A percentile compares a stretch with the other conserved stretches of the same genome.
Evolutionary conservation across 352 stramenopile species (phyloP).

Genomic region (Pythium chondricola): DNA sequence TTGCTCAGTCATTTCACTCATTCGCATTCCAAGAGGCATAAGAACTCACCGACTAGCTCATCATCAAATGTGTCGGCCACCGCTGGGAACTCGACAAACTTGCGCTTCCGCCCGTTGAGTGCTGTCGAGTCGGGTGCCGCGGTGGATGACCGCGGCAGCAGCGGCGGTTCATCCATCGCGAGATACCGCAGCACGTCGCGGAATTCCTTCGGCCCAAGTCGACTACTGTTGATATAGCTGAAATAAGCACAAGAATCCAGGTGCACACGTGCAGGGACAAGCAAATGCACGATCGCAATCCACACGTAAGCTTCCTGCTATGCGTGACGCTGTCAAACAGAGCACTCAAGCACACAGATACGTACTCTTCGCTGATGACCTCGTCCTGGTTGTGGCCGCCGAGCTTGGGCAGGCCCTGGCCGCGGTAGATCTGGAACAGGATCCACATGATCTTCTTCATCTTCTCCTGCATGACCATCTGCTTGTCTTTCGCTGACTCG

Average conservation of each 20-base stretch:
- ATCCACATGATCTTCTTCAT: conserved; percentile 92
- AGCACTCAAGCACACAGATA: conserved; percentile 20
- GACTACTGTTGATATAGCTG: conserved; percentile 75
- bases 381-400: conserved; percentile 42
- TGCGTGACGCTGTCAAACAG: too few relatives aligned
- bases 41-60: conserved; percentile 29
- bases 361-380: conserved; percentile 79
- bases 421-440: conserved; percentile 85
- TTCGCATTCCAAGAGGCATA: neutral
- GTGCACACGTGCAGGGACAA: conserved; percentile 11
- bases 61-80: conserved; percentile 15
- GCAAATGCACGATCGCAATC: conserved; percentile 13
- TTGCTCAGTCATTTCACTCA: neutral
- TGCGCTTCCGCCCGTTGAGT: conserved; percentile 53
- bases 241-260: conserved; percentile 31
- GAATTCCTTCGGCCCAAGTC: conserved; percentile 81
- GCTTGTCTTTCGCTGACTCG: conserved; percentile 80
- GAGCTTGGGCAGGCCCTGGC: conserved; percentile 70
- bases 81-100: conserved; percentile 70
- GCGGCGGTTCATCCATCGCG: conserved; percentile 74
- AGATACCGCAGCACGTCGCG: conserved; percentile 78
- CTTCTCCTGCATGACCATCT: conserved; percentile 87
- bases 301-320: conserved; percentile 19
- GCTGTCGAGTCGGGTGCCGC: conserved; percentile 29
- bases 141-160: conserved; percentile 51